Evolutionary conservation across 192 early-diverging fungal species (phyloP), one percentile per base, ranked within the genome.

Genomic region (Phycomyces blakesleeanus): DNA sequence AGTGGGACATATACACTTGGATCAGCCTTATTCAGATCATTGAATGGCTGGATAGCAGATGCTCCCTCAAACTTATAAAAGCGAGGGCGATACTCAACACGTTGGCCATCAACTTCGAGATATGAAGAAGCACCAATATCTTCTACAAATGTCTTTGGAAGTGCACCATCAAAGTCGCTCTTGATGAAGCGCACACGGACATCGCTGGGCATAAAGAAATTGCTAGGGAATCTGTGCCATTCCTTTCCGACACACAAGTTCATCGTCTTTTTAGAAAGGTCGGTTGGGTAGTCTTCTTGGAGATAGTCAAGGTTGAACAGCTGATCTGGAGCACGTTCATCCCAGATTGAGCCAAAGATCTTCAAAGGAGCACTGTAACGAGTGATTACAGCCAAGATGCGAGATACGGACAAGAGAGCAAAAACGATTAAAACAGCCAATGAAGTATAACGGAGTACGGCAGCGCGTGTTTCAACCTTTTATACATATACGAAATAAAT

Each of bases 151-250:
- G 90, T 81, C 39, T 88, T 88, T 0, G 97, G 97, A 41, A 99
- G 73, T 34, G 91, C 81, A 20, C 94, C 95, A 9, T 74, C 68
- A 69, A 94, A 96, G 11, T 78, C 72, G 57, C 81, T 81, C 66
- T 79, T 62, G 37, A 96, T 63, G 64, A 94, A 91, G 54, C 83
- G 74, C 24, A 98, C 60, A 3, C 85, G 75, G 51, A 88, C 76
- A 27, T 78, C 81, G 22, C 78, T 73, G 6, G 95, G 97, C 9
- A 97, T 66, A 71, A 93, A 93, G 77, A 90, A 99, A 61, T 94
- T 92, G 11, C 86, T 87, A 5, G 94, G 94, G 71, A 94, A 99
- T 27, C 93, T 66, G 71, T 99, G 88, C 97, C 97, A 99, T 61
- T 95, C 97, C 60, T 87, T 91, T 38, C 91, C 95, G 57, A 97